Evolutionary conservation across 345 rosid species (phyloP).

Genomic region (Arabis hirsuta): DNA sequence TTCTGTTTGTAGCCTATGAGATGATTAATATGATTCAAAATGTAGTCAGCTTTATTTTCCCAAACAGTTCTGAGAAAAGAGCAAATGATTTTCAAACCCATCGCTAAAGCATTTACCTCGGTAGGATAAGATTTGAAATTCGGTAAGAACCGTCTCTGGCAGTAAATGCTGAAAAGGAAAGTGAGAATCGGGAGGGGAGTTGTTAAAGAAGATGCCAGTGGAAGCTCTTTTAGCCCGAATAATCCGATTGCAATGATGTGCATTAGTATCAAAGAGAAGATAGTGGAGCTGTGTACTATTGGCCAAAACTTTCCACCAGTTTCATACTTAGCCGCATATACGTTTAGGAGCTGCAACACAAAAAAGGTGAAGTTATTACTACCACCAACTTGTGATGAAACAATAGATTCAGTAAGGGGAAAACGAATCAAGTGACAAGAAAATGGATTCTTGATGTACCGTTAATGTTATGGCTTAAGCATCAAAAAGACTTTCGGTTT

Average conservation of each 20-base stretch:
- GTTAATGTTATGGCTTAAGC: slow-evolving; percentile 30
- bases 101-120: slow-evolving; percentile 58
- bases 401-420: neutral
- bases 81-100: slow-evolving; percentile 7
- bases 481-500: slow-evolving; percentile 28
- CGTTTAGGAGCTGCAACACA: slow-evolving; percentile 74
- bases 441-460: slow-evolving; percentile 37
- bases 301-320: slow-evolving; percentile 88
- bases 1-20: slow-evolving; percentile 14
- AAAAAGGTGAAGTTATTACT: slow-evolving; percentile 20
- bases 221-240: slow-evolving; percentile 81
- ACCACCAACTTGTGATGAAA: slow-evolving; percentile 31
- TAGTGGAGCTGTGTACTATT: slow-evolving; percentile 67
- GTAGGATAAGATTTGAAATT: slow-evolving; percentile 69
- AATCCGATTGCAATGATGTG: slow-evolving; percentile 84
- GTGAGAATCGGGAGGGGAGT: slow-evolving; percentile 86
- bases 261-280: slow-evolving; percentile 83
- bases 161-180: slow-evolving; percentile 72
- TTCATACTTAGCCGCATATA: slow-evolving; percentile 74
- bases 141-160: slow-evolving; percentile 74
- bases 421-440: slow-evolving; percentile 33
- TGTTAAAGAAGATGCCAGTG: slow-evolving; percentile 69
- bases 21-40: slow-evolving; percentile 16
- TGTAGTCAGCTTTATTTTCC: slow-evolving; percentile 4
- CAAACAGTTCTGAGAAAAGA: neutral